Conservation (phyloP, 768 basidiomycete species). For the Cubamyces lactineus region DNA sequence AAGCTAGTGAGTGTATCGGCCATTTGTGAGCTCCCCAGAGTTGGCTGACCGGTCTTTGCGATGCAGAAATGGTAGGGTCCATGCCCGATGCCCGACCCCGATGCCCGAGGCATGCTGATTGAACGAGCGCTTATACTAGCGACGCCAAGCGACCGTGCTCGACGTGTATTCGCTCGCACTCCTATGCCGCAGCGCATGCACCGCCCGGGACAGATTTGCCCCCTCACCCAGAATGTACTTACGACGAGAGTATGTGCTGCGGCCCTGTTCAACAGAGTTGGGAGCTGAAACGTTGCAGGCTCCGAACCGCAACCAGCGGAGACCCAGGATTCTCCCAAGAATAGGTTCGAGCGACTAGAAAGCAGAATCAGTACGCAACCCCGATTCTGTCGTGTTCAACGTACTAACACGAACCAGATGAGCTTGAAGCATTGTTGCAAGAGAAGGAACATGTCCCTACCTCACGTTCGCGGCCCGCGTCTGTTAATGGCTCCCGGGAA, state of each 20-base stretch:
- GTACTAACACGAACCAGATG: slow-evolving; percentile 45
- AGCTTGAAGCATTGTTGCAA: slow-evolving; percentile 66
- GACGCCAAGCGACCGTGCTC: slow-evolving; percentile 79
- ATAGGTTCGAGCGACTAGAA: slow-evolving; percentile 65
- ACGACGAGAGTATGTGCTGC: slow-evolving; percentile 61
- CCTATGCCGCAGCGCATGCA: slow-evolving; percentile 66
- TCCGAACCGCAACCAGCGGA: slow-evolving; percentile 40
- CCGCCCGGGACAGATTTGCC: slow-evolving; percentile 58
- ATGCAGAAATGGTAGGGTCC: slow-evolving; percentile 57
- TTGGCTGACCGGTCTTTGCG: background rate
- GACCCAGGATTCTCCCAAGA: slow-evolving; percentile 56
- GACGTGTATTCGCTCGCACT: slow-evolving; percentile 76
- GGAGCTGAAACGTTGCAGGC: slow-evolving; percentile 36
- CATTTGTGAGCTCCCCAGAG: background rate
- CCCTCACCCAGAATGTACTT: slow-evolving; percentile 70
- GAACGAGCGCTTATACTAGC: slow-evolving; percentile 39
- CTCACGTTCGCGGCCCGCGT: slow-evolving; percentile 4
- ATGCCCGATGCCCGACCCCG: slow-evolving; percentile 27
- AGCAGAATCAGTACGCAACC: slow-evolving; percentile 61
- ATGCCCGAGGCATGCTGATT: slow-evolving; percentile 27
- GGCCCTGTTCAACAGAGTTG: background rate
- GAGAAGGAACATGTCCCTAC: slow-evolving; percentile 49
- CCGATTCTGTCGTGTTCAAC: slow-evolving; percentile 5
- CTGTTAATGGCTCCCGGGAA: background rate
- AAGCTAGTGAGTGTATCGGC: slow-evolving; percentile 49